phyloP scores from a whole-genome alignment of 23 red algal species.

The Gracilaria caudata region DNA sequence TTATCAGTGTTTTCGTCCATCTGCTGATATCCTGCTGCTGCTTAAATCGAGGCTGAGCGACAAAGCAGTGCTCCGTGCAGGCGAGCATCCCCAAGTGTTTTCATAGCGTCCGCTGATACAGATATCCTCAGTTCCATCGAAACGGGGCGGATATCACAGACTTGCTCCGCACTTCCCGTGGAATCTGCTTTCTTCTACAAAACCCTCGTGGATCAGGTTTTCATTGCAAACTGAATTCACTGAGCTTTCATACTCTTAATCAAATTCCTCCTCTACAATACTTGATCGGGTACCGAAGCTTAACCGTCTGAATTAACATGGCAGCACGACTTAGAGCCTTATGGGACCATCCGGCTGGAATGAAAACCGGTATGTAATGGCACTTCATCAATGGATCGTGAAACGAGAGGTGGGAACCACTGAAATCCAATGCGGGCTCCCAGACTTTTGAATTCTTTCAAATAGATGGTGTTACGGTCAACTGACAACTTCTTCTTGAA shows the following conservation, averaged over 20 bases:
- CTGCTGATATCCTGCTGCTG: no score
- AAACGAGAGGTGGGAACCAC: background rate
- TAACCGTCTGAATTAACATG: background rate
- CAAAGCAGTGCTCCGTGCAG: background rate
- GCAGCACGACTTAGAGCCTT: slow-evolving; percentile 79
- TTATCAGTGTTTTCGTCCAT: no score
- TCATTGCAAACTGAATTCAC: background rate
- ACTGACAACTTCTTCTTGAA: background rate
- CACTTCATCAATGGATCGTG: background rate
- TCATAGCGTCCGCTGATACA: background rate
- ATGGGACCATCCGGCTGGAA: slow-evolving; percentile 92
- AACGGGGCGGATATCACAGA: background rate
- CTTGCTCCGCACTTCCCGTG: background rate
- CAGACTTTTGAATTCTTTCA: background rate
- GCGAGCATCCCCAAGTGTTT: background rate
- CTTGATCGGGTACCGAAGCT: background rate
- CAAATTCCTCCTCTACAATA: background rate
- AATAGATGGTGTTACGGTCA: background rate
- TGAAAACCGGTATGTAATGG: slow-evolving; percentile 75
- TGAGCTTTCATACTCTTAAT: background rate
- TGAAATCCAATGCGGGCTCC: background rate
- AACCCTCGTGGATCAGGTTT: background rate
- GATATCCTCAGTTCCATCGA: background rate
- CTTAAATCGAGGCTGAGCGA: no score
- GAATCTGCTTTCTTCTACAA: background rate